These are phyloP conservation scores for Phialophora verrucosa DNA, from an alignment of 2,329 filamentous ascomycete species.

Conservation along the genomic window DNA sequence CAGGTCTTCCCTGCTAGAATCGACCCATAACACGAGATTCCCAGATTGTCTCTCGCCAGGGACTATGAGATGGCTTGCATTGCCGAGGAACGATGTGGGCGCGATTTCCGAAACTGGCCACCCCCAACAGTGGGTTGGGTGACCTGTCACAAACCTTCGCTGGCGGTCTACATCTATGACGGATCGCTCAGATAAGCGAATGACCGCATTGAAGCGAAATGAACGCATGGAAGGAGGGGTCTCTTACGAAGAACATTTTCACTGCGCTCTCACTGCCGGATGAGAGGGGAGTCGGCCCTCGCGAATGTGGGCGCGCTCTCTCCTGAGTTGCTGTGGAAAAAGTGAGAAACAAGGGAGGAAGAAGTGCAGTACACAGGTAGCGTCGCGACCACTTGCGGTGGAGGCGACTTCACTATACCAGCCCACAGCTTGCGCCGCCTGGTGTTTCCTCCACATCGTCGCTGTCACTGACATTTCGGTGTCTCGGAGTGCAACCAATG, in stretches of 20 bases:
- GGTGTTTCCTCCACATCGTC: neutral
- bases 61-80: neutral
- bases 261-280: no score
- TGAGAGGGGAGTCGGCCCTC: no score
- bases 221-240: no score
- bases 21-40: neutral
- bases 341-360: neutral
- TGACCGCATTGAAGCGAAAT: neutral
- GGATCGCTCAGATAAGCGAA: neutral
- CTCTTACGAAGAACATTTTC: no score
- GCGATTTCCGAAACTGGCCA: neutral
- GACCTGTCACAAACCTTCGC: neutral
- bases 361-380: no score
- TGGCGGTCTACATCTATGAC: neutral
- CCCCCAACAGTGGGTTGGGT: neutral
- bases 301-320: no score
- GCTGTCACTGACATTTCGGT: neutral
- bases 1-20: neutral
- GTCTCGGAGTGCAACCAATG: neutral
- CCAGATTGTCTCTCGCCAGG: neutral
- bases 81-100: neutral
- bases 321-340: no score
- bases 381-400: neutral
- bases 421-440: no score
- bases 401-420: neutral